These are phyloP conservation scores for Tranzscheliella williamsii DNA, from an alignment of 1,284 basidiomycete species.

Conservation along the genomic window DNA sequence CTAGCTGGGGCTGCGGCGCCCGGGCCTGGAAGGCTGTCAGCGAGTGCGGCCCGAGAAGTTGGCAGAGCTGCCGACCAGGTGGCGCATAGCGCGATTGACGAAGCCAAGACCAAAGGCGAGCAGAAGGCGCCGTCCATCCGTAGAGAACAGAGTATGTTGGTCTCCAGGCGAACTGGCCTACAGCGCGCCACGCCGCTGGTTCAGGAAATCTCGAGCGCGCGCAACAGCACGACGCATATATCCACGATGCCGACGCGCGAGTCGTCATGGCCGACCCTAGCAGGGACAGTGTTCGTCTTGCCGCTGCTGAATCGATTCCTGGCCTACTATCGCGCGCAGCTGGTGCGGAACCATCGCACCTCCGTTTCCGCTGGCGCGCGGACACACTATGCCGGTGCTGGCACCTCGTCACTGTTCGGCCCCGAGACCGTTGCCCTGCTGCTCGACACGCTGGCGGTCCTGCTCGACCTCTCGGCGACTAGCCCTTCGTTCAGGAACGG, in stretches of 20 bases:
- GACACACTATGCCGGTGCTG: not conserved
- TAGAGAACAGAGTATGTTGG: conserved; percentile 2
- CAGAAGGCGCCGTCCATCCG: conserved; percentile 18
- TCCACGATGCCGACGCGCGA: not conserved
- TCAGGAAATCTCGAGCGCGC: not conserved
- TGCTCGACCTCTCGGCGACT: not conserved
- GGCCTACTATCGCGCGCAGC: conserved; percentile 58
- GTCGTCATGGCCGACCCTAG: conserved; percentile 11
- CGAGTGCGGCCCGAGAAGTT: not conserved
- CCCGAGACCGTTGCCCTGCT: not conserved
- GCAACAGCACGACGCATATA: not conserved
- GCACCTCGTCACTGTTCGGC: not conserved
- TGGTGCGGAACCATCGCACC: conserved; percentile 65
- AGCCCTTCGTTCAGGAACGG: not conserved
- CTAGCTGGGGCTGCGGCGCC: not conserved
- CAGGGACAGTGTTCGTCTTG: conserved; percentile 65
- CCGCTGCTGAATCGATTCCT: conserved; percentile 89
- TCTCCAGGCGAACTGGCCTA: conserved; percentile 1
- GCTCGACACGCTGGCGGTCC: not conserved
- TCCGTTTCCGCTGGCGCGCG: conserved; percentile 62
- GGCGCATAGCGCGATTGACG: conserved; percentile 2
- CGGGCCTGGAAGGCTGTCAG: not conserved
- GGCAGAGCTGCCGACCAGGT: not conserved
- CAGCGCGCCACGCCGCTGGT: not conserved
- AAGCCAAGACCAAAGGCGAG: conserved; percentile 21